A percentile compares a stretch with the other conserved stretches of the same genome.
Evolutionary conservation across 768 basidiomycete genomes (phyloP).

Genomic region (Lactarius hatsudake): DNA sequence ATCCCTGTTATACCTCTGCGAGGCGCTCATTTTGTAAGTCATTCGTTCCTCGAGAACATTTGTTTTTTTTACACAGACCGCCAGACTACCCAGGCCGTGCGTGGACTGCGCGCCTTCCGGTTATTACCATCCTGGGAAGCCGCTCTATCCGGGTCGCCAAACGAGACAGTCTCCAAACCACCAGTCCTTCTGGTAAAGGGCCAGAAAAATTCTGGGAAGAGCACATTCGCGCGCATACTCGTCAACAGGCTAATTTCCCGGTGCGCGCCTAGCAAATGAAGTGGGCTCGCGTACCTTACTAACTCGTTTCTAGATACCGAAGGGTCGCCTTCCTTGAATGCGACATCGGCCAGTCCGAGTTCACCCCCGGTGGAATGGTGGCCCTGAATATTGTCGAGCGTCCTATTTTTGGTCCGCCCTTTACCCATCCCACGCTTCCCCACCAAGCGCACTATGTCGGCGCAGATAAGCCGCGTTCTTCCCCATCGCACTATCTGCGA

Average conservation of each 20-base stretch:
- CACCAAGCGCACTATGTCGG: constrained; percentile 80
- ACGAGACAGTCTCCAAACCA: background rate
- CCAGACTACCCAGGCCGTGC: constrained; percentile 32
- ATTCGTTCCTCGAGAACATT: background rate
- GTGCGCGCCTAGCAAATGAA: constrained; percentile 39
- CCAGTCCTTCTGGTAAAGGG: constrained; percentile 64
- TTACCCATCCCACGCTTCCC: constrained; percentile 77
- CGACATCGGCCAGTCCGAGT: constrained; percentile 93
- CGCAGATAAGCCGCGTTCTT: constrained; percentile 68
- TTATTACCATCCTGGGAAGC: constrained; percentile 39
- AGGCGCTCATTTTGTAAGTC: constrained; percentile 49
- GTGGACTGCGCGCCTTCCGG: constrained; percentile 36
- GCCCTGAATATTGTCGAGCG: constrained; percentile 68
- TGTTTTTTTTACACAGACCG: constrained; percentile 23
- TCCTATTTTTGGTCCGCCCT: constrained; percentile 80
- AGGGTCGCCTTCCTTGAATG: constrained; percentile 91
- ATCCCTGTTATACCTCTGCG: constrained; percentile 44
- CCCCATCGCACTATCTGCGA: constrained; percentile 72
- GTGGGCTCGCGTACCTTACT: background rate
- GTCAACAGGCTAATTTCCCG: constrained; percentile 63
- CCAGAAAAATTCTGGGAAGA: constrained; percentile 86
- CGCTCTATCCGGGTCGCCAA: constrained; percentile 28
- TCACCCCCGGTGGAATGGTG: constrained; percentile 83
- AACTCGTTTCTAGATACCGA: constrained; percentile 49
- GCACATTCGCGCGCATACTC: constrained; percentile 74